phyloP scores from a whole-genome alignment of 2,329 filamentous ascomycete genomes.

The Fusarium guadeloupense region DNA sequence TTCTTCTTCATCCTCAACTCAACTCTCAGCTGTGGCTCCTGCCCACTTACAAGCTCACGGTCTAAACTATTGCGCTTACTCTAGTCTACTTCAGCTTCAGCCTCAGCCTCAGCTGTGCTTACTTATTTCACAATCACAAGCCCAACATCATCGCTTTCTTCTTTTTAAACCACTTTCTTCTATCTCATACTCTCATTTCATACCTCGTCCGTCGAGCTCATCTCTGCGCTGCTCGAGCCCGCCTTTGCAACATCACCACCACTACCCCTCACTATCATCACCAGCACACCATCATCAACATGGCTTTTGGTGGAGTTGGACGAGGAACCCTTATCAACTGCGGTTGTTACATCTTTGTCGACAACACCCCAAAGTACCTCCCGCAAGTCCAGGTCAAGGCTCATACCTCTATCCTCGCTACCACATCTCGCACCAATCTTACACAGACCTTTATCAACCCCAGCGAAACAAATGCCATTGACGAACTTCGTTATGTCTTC shows the following conservation, averaged over 20 bases:
- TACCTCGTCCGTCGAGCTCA: neutral
- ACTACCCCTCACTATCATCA: neutral
- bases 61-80: neutral
- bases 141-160: neutral
- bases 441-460: slow-evolving; percentile 71
- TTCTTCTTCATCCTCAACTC: neutral
- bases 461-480: slow-evolving; percentile 40
- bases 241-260: neutral
- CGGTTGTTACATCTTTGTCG: slow-evolving; percentile 49
- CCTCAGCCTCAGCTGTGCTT: neutral
- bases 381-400: slow-evolving; percentile 66
- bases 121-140: neutral
- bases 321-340: slow-evolving; percentile 32
- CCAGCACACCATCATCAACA: neutral
- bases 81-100: neutral
- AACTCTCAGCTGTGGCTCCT: neutral
- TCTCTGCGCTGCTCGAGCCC: neutral
- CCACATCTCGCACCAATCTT: slow-evolving; percentile 58
- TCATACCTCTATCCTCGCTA: slow-evolving; percentile 69
- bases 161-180: neutral
- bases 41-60: neutral
- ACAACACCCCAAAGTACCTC: slow-evolving; percentile 54
- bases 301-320: slow-evolving; percentile 3
- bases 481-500: slow-evolving; percentile 71
- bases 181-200: neutral